These are phyloP conservation scores for Scedosporium boydii DNA, from an alignment of 2,329 filamentous ascomycete species.

Conservation along the genomic window DNA sequence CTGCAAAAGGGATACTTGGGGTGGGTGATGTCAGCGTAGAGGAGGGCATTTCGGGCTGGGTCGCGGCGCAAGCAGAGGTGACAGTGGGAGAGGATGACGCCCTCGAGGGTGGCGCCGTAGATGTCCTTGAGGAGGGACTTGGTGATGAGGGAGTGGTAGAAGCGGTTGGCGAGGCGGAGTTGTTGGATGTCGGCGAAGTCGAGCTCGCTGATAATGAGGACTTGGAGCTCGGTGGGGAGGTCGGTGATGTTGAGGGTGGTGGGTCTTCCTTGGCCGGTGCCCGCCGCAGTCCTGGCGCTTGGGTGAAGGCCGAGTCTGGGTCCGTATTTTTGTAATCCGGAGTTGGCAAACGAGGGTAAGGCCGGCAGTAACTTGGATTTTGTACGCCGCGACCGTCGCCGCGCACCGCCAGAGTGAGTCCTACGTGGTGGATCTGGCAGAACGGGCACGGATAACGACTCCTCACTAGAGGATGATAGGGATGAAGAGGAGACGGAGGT, in stretches of 20 bases:
- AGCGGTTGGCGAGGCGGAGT: constrained; percentile 29
- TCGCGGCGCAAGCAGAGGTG: constrained; percentile 27
- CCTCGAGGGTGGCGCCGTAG: constrained; percentile 15
- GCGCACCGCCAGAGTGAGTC: background rate
- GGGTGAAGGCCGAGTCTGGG: background rate
- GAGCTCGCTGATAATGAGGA: constrained; percentile 29
- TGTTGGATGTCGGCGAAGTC: constrained; percentile 32
- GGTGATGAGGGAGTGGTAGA: constrained; percentile 24
- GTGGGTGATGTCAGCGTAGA: constrained; percentile 20
- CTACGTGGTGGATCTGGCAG: background rate
- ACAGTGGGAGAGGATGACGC: constrained; percentile 27
- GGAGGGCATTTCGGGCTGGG: constrained; percentile 19
- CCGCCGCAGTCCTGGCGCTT: background rate
- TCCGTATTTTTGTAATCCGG: background rate
- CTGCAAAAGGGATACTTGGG: constrained; percentile 27
- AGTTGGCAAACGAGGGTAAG: background rate
- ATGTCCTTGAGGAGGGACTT: constrained; percentile 25
- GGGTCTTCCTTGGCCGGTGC: background rate
- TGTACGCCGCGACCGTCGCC: background rate
- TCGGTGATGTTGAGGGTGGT: constrained; percentile 5
- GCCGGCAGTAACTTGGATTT: background rate
- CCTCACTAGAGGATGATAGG: background rate
- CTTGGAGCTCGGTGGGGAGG: constrained; percentile 31
- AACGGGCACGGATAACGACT: background rate
- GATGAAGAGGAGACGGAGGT: background rate